Base-by-base conservation (phyloP, 2,329 filamentous ascomycete genomes). In the Hymenoscyphus fraxineus region DNA sequence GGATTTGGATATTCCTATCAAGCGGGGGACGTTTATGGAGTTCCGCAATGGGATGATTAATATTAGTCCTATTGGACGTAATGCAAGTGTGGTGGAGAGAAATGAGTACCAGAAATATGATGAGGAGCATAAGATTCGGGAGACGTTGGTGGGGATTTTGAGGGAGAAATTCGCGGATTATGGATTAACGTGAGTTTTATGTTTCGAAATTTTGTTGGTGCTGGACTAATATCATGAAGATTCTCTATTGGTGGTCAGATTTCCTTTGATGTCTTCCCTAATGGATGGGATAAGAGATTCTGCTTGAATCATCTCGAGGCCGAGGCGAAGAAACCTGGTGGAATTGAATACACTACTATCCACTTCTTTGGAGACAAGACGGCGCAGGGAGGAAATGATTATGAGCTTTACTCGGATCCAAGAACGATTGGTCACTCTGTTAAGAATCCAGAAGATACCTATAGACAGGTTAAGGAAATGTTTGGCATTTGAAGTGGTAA, bases 301-400 rank as follows among this genome's bases (percentile, higher is more conserved):
- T 97, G 93, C 81, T 83, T 98, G 71, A 82, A 86, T 72, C 93
- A 97, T 79, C 82, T 98, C 67, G 92, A 95, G 80, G 84, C 84
- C 68, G 93, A 97, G 78, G 88, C 89, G 68, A 80, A 84, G 80
- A 82, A 84, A 76, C 82, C 84, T 51, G 88, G 86, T 73, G 88
- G 89, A 67, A 81, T 96, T 68, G 80, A 88, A 31, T 98, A 94
- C 83, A 91, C 87, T 71, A 94, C 86, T 56, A 90, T 98, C 72
- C 95, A 98, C 83, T 98, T 98, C 85, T 99, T 98, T 74, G 95
- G 95, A 70, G 95, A 99, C 84, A 99, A 98, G 88, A 91, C 91
- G 32, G 88, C 87, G 76, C 79, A 88, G 77, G 94, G 95, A 68
- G 95, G 95, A 67, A 99, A 98, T 78, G 95, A 99, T 79, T 94